Conservation (phyloP, 345 rosid species). For the Hypericum perforatum region DNA sequence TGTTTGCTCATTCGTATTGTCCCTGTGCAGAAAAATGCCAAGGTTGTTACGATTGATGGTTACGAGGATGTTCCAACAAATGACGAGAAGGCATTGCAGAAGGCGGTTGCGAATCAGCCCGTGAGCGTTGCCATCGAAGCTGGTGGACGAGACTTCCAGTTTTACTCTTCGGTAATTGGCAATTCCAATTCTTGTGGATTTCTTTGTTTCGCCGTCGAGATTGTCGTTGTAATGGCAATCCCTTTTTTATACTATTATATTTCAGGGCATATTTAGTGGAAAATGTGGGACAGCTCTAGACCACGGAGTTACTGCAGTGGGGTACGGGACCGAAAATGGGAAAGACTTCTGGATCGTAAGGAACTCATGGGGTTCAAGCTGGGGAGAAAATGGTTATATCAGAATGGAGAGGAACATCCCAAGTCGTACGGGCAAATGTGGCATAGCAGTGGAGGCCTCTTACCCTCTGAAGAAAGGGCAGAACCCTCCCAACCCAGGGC, state of each 20-base stretch:
- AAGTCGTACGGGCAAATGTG: conserved; percentile 55
- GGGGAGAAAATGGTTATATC: conserved; percentile 84
- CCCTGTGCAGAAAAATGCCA: conserved; percentile 62
- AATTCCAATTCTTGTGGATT: not conserved
- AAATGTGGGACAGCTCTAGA: conserved; percentile 62
- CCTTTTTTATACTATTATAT: not conserved
- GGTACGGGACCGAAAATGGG: conserved; percentile 77
- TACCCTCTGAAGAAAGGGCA: conserved; percentile 71
- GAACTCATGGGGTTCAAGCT: conserved; percentile 73
- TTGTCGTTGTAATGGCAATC: no score
- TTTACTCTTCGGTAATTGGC: conserved; percentile 55
- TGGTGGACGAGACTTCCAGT: conserved; percentile 71
- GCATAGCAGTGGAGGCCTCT: conserved; percentile 77
- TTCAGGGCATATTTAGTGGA: conserved; percentile 73
- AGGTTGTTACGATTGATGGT: conserved; percentile 53
- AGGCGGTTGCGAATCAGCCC: conserved; percentile 78
- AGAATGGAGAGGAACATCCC: conserved; percentile 55
- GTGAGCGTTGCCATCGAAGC: conserved; percentile 79
- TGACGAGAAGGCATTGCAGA: conserved; percentile 51
- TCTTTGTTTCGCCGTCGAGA: not conserved
- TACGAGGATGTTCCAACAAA: conserved; percentile 76
- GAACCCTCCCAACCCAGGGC: conserved; percentile 95
- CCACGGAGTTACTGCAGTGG: conserved; percentile 88
- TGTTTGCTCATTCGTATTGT: not conserved
- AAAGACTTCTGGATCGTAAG: conserved; percentile 71